Evolutionary conservation across 2,329 filamentous ascomycete species (phyloP).

Genomic region (Ceratocystis destructans): DNA sequence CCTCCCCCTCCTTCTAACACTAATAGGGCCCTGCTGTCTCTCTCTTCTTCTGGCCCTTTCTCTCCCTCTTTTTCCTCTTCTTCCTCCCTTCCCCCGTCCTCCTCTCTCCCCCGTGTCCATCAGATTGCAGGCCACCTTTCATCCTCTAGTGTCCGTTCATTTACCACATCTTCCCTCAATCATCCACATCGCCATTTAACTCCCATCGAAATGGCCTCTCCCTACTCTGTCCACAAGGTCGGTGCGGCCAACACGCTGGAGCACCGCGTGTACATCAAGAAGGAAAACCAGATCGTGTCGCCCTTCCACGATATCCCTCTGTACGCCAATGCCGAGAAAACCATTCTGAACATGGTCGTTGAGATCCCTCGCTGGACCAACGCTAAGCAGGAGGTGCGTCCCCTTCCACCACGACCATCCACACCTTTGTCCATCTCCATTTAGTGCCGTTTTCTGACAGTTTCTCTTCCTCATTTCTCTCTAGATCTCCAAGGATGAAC

Average conservation of each 20-base stretch:
- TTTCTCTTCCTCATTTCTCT: background rate
- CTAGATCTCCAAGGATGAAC: constrained; percentile 96
- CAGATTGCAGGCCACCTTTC: constrained; percentile 19
- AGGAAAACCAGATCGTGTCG: constrained; percentile 86
- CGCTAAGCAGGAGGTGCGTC: constrained; percentile 89
- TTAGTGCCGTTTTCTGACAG: background rate
- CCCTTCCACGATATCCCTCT: constrained; percentile 98
- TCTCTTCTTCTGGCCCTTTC: constrained; percentile 1
- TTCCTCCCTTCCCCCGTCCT: constrained; percentile 15
- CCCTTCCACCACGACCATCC: constrained; percentile 10
- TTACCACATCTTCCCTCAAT: constrained; percentile 10
- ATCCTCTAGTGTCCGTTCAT: background rate
- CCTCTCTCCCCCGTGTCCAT: constrained; percentile 17
- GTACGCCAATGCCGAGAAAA: constrained; percentile 92
- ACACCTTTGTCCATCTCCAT: background rate
- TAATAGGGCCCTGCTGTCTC: constrained; percentile 7
- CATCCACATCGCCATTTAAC: constrained; percentile 24
- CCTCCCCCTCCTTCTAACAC: constrained; percentile 10
- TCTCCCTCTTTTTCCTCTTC: constrained; percentile 8
- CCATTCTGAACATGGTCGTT: constrained; percentile 95
- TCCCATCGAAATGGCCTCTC: constrained; percentile 39
- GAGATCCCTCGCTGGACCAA: constrained; percentile 99
- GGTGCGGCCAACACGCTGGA: constrained; percentile 84
- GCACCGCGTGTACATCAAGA: constrained; percentile 95
- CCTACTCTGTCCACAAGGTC: constrained; percentile 73